These are phyloP conservation scores for Ascochyta rabiei DNA, from an alignment of 2,329 filamentous ascomycete species.

Conservation along the genomic window DNA sequence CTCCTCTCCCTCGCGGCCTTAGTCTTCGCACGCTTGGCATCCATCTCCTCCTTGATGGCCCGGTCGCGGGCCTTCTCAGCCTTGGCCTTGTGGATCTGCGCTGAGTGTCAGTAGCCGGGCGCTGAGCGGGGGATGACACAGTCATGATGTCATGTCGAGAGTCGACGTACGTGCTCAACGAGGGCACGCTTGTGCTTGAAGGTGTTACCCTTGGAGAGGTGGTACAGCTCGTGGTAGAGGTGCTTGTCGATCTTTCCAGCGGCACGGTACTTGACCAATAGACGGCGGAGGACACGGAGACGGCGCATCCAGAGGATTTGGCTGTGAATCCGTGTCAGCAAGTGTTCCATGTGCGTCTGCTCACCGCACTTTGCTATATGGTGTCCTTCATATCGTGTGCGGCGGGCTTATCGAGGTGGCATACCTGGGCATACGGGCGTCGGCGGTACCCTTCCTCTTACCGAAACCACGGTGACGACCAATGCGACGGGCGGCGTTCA, in stretches of 20 bases:
- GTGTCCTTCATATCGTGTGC: constrained; percentile 14
- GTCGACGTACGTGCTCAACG: constrained; percentile 93
- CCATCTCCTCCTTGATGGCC: constrained; percentile 98
- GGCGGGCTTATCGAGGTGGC: constrained; percentile 44
- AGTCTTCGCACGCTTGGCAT: constrained; percentile 99
- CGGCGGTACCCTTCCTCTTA: constrained; percentile 99
- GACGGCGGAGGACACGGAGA: constrained; percentile 97
- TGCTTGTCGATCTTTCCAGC: constrained; percentile 99
- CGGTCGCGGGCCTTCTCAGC: constrained; percentile 98
- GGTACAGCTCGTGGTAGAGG: constrained; percentile 99
- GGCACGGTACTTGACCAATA: constrained; percentile 99
- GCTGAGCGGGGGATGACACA: constrained; percentile 27
- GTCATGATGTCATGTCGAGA: constrained; percentile 49
- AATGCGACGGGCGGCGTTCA: constrained; percentile 92
- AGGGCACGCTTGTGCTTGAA: constrained; percentile 99
- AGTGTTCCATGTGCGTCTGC: constrained; percentile 20
- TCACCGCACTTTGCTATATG: constrained; percentile 12
- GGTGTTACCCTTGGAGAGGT: constrained; percentile 99
- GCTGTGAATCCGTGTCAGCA: constrained; percentile 59
- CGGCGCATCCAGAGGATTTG: constrained; percentile 99
- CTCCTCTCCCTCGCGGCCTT: constrained; percentile 99
- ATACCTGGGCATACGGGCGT: constrained; percentile 98
- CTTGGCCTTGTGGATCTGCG: constrained; percentile 99
- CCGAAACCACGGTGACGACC: constrained; percentile 98
- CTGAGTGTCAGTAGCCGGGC: constrained; percentile 34